A percentile compares a stretch with the other conserved stretches of the same genome.
Evolutionary conservation across 352 stramenopile genomes (phyloP).

Genomic region (Phytophthora foliorum): DNA sequence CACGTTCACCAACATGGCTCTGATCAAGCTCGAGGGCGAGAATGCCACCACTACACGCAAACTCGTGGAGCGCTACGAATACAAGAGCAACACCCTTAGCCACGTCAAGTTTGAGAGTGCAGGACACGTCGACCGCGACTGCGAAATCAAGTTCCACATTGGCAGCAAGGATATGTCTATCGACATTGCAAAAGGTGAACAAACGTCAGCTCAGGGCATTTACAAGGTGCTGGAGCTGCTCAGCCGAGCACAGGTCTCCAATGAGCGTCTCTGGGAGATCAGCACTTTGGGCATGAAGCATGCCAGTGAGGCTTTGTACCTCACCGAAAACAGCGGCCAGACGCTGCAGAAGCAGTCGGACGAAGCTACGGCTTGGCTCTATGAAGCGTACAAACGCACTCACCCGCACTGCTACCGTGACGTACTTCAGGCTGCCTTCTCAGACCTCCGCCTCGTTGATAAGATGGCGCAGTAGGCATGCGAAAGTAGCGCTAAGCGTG

Average conservation of each 20-base stretch:
- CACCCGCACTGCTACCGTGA: slow-evolving; percentile 70
- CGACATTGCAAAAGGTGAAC: slow-evolving; percentile 56
- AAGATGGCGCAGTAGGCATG: slow-evolving; percentile 44
- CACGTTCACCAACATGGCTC: slow-evolving; percentile 70
- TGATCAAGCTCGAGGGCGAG: slow-evolving; percentile 51
- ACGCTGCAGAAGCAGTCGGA: slow-evolving; percentile 58
- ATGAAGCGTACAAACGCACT: slow-evolving; percentile 53
- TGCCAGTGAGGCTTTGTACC: slow-evolving; percentile 47
- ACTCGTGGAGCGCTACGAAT: slow-evolving; percentile 59
- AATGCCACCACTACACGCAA: slow-evolving; percentile 62
- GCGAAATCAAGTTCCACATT: slow-evolving; percentile 71
- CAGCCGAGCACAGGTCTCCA: slow-evolving; percentile 49
- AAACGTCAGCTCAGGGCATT: slow-evolving; percentile 39
- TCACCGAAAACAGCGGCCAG: slow-evolving; percentile 51
- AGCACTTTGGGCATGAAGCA: slow-evolving; percentile 54
- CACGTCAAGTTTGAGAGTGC: slow-evolving; percentile 61
- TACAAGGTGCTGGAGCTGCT: slow-evolving; percentile 72
- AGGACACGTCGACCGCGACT: slow-evolving; percentile 59
- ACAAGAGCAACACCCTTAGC: slow-evolving; percentile 34
- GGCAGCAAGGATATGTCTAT: slow-evolving; percentile 52
- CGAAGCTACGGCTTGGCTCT: slow-evolving; percentile 53
- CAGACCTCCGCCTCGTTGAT: slow-evolving; percentile 39
- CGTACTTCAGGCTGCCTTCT: slow-evolving; percentile 56
- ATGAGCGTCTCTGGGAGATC: slow-evolving; percentile 59
- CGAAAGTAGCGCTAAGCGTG: neutral